Percentiles rank a stretch among this genome's conserved stretches.
phyloP scores from a whole-genome alignment of 2,329 filamentous ascomycete genomes.

The Fusarium penzigii region DNA sequence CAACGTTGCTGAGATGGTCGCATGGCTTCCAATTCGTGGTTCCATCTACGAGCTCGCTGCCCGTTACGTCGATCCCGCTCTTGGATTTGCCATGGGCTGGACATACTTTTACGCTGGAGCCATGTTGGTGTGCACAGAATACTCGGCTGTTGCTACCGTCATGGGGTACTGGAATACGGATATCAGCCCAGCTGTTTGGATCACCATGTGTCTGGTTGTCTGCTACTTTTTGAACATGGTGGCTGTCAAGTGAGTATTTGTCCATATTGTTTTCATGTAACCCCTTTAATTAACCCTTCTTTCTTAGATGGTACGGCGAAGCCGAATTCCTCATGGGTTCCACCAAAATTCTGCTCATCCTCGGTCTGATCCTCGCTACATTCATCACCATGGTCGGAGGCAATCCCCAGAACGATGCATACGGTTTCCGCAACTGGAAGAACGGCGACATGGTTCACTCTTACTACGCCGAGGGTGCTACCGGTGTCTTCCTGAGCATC shows the following conservation, averaged over 20 bases:
- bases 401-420: conserved; percentile 62
- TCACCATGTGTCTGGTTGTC: conserved; percentile 47
- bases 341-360: conserved; percentile 46
- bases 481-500: conserved; percentile 64
- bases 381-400: conserved; percentile 70
- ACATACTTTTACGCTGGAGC: conserved; percentile 50
- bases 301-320: conserved; percentile 40
- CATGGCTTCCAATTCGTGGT: conserved; percentile 55
- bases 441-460: conserved; percentile 34
- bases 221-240: conserved; percentile 50
- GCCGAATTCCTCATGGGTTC: conserved; percentile 59
- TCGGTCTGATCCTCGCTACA: conserved; percentile 62
- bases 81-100: conserved; percentile 58
- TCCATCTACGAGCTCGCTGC: conserved; percentile 58
- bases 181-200: conserved; percentile 49
- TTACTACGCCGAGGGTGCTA: conserved; percentile 45
- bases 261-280: conserved; percentile 1
- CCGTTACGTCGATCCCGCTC: conserved; percentile 56
- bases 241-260: conserved; percentile 43
- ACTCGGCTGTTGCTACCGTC: conserved; percentile 45
- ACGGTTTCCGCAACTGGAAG: conserved; percentile 63
- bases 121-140: conserved; percentile 48
- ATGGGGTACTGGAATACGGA: conserved; percentile 45
- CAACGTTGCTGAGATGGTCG: conserved; percentile 58
- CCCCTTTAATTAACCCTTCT: background rate